Evolutionary conservation across 306 rosid species (phyloP), one percentile per base, ranked within the genome.

Genomic region (Dalbergia cultrata): DNA sequence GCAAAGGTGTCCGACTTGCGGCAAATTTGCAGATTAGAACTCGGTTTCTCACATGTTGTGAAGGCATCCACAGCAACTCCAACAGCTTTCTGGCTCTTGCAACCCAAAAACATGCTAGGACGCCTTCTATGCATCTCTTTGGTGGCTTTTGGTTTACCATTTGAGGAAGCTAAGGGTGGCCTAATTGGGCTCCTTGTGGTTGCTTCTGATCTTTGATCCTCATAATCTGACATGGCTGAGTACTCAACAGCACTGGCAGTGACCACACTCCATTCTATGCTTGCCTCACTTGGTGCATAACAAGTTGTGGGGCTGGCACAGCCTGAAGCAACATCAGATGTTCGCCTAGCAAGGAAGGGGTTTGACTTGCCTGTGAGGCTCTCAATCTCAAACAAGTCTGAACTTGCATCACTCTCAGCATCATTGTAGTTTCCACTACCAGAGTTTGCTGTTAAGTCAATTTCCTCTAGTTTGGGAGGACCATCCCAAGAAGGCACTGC

Each of bases 211-310:
- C 81, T 86, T 59, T 76, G 87, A 53, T 95, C 98, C 18, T 95
- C 97, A 65, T 9, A 91, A 67, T 94, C 98, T 14, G 96, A 90
- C 86, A 87, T 79, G 47, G 61, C 63, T 12, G 98, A 88, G 82
- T 82, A 86, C 61, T 95, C 99, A 12, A 90, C 92, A 18, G 90
- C 97, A 76, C 98, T 96, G 19, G 97, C 94, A 9, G 99, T 96
- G 73, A 79, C 87, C 72, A 96, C 97, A 81, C 98, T 93, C 99
- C 99, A 93, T 26, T 92, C 97, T 37, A 96, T 96, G 89, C 99
- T 93, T 4, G 90, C 97, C 78, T 96, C 99, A 57, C 98, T 96
- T 18, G 99, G 99, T 37, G 98, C 97, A 81, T 95, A 95, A 71
- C 90, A 86, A 47, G 78, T 85, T 7, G 94, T 90, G 8, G 94